Evolutionary conservation across 352 stramenopile species (phyloP).

Genomic region (Pythium phragmitis): DNA sequence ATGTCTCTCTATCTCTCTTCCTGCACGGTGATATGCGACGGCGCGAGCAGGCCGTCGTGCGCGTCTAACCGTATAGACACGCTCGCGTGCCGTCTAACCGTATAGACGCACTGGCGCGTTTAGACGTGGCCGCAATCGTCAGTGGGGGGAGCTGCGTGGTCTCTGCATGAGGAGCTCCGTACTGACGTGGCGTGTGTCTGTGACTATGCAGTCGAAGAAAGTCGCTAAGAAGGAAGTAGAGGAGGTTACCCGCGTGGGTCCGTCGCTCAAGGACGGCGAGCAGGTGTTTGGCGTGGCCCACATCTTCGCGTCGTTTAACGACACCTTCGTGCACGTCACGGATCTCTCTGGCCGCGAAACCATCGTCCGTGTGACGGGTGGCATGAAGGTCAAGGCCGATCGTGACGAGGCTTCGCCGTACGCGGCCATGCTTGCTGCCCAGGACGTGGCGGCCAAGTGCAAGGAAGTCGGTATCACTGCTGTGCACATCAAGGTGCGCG

Average conservation of each 20-base stretch:
- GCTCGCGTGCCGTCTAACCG: too few relatives aligned
- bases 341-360: slow-evolving; percentile 99
- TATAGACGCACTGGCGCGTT: too few relatives aligned
- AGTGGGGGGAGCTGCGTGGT: too few relatives aligned
- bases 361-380: slow-evolving; percentile 98
- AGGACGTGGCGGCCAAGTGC: slow-evolving; percentile 97
- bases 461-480: slow-evolving; percentile 99
- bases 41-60: too few relatives aligned
- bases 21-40: not conserved
- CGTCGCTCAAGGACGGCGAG: slow-evolving; percentile 96
- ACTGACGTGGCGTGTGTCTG: not conserved
- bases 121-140: too few relatives aligned
- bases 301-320: slow-evolving; percentile 99
- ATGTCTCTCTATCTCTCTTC: not conserved
- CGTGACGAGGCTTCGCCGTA: slow-evolving; percentile 99
- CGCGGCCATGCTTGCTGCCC: slow-evolving; percentile 99
- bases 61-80: not conserved
- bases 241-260: slow-evolving; percentile 91
- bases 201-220: slow-evolving; percentile 69
- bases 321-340: slow-evolving; percentile 99
- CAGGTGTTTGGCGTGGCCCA: slow-evolving; percentile 99
- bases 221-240: slow-evolving; percentile 89
- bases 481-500: slow-evolving; percentile 99
- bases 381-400: slow-evolving; percentile 99
- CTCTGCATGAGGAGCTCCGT: not conserved